These are phyloP conservation scores for Gnaphalium uliginosum DNA, from an alignment of 129 eudicot genomes.

Conservation along the genomic window DNA sequence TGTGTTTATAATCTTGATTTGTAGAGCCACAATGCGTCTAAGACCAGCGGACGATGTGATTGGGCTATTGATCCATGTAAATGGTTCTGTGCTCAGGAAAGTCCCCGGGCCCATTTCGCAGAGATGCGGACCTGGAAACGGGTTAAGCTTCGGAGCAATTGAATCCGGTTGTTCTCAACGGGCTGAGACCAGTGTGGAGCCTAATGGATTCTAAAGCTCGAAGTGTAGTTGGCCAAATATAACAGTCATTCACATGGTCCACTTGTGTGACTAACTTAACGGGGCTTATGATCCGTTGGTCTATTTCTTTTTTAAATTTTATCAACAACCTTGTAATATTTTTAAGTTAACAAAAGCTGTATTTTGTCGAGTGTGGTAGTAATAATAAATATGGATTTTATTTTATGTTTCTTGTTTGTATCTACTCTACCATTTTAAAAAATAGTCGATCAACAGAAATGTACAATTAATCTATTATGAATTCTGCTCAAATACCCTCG, in stretches of 20 bases:
- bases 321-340: neutral
- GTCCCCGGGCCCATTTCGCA: constrained; percentile 42
- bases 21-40: accelerated
- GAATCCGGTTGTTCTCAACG: neutral
- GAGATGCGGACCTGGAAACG: constrained; percentile 46
- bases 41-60: constrained; percentile 32
- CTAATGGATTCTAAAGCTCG: constrained; percentile 2
- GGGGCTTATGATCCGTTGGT: constrained; percentile 48
- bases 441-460: too few species aligned
- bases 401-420: too few species aligned
- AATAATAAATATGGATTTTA: too few species aligned
- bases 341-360: neutral
- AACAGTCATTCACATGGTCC: constrained; percentile 47
- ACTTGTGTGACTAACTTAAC: constrained; percentile 40
- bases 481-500: neutral
- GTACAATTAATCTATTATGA: too few species aligned
- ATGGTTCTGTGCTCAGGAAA: constrained; percentile 34
- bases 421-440: too few species aligned
- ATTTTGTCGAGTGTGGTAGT: too few species aligned
- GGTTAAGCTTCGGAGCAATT: constrained; percentile 9
- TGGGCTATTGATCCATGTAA: neutral
- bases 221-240: constrained; percentile 34
- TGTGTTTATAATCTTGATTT: neutral
- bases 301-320: neutral
- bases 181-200: constrained; percentile 48